A percentile compares a stretch with the other conserved stretches of the same genome.
These are phyloP conservation scores for Apiotrichum mycotoxinovorans DNA, from an alignment of 1,284 basidiomycete species.

Conservation along the genomic window DNA sequence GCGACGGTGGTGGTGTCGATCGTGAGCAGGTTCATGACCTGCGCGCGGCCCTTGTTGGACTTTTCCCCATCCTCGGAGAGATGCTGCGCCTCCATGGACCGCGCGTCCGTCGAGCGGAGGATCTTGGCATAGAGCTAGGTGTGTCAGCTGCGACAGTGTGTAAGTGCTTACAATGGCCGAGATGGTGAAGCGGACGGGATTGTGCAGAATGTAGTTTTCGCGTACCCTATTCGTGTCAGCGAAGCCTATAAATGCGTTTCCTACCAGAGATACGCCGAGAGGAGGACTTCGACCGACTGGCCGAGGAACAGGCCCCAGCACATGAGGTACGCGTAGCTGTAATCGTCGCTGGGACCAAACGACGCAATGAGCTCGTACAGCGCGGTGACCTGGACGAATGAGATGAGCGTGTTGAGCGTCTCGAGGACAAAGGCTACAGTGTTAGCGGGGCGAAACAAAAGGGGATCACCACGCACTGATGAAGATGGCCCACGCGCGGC, in stretches of 20 bases:
- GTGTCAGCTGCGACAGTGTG: not conserved
- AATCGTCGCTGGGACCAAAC: constrained; percentile 30
- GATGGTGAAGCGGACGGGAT: constrained; percentile 40
- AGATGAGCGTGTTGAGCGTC: constrained; percentile 27
- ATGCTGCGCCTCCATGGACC: constrained; percentile 43
- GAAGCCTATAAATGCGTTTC: not conserved
- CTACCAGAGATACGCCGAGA: constrained; percentile 24
- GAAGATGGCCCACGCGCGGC: constrained; percentile 28
- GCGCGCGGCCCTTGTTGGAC: constrained; percentile 35
- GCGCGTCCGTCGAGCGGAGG: constrained; percentile 40
- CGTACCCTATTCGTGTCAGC: constrained; percentile 27
- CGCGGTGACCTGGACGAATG: constrained; percentile 36
- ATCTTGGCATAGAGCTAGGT: constrained; percentile 45
- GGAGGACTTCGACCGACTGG: constrained; percentile 27
- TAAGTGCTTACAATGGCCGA: constrained; percentile 34
- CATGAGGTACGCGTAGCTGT: constrained; percentile 44
- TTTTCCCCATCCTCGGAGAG: constrained; percentile 23
- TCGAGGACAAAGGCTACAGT: constrained; percentile 34
- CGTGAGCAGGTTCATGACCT: constrained; percentile 47
- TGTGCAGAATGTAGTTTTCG: constrained; percentile 44
- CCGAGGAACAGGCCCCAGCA: constrained; percentile 44
- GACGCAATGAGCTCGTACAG: constrained; percentile 41
- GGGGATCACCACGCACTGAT: constrained; percentile 24
- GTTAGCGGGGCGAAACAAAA: not conserved
- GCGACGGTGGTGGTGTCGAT: constrained; percentile 40